These are phyloP conservation scores for Taphrina wiesneri DNA, from an alignment of 1,139 yeast genomes.

Conservation along the genomic window DNA sequence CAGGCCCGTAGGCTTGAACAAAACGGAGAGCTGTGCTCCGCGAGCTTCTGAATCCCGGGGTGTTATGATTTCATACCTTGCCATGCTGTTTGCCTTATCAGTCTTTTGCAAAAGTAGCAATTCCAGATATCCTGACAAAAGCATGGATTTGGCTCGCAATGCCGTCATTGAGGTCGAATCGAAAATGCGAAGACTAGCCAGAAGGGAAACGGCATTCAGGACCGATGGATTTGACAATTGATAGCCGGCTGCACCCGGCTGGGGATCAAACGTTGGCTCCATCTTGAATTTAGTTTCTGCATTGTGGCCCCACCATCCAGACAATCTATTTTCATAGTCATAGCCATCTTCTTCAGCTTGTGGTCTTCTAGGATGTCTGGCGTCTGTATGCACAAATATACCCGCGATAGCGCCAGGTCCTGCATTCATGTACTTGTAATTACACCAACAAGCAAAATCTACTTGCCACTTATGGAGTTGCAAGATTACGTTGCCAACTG, in stretches of 20 bases:
- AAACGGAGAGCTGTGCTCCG: constrained; percentile 78
- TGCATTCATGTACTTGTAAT: constrained; percentile 83
- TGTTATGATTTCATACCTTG: constrained; percentile 65
- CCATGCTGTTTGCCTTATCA: constrained; percentile 42
- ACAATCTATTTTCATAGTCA: constrained; percentile 50
- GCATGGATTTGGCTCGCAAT: constrained; percentile 59
- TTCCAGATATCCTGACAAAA: constrained; percentile 61
- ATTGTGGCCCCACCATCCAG: constrained; percentile 98
- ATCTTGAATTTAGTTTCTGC: constrained; percentile 69
- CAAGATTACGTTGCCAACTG: constrained; percentile 81
- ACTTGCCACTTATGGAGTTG: constrained; percentile 81
- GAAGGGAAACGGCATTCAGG: constrained; percentile 71
- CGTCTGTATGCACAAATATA: constrained; percentile 62
- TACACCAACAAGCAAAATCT: constrained; percentile 94
- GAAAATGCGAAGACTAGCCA: constrained; percentile 65
- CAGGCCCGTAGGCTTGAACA: constrained; percentile 56
- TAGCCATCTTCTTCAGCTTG: constrained; percentile 40
- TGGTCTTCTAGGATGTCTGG: constrained; percentile 45
- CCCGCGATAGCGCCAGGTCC: constrained; percentile 96
- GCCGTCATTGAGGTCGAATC: constrained; percentile 57
- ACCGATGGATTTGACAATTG: constrained; percentile 94
- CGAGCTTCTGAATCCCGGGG: constrained; percentile 60
- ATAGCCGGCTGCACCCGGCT: constrained; percentile 78
- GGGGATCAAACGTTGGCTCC: constrained; percentile 77
- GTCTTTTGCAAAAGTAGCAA: constrained; percentile 47